Evolutionary conservation across 2,329 filamentous ascomycete species (phyloP), one percentile per base, ranked within the genome.

Genomic region (Rutstroemia sp.): DNA sequence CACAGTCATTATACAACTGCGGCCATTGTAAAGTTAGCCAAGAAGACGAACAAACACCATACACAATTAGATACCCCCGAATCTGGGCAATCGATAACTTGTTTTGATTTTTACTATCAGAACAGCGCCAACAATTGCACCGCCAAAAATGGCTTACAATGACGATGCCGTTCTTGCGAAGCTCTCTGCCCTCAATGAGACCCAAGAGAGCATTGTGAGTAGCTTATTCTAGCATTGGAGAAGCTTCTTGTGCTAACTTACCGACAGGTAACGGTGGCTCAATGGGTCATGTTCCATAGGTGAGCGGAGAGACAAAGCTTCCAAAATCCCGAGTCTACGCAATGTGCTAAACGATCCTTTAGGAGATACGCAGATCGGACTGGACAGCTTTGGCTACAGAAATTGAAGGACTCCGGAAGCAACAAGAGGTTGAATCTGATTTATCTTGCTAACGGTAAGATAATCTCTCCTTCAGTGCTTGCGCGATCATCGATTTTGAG

Each of bases 231-330:
- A 10, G 19, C 16, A 25, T 41, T 30, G 38, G 38, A 38, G 37
- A 14, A 51, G 38, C 34, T 45, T 58, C 53, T 49, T 41, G 34
- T 19, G 23, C 38, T 58, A 38, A 59, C 34, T 39, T 56, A 25
- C 55, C 53, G 37, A 2, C 48, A 69, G 67, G 84, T 95, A 59
- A 92, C 90, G 38, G 92, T 95, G 61, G 91, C 94, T 57, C 92
- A 97, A 84, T 99, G 95, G 95, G 94, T 99, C 60, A 95, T 99
- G 87, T 99, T 99, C 71, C 92, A 99, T 75, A 87, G 91, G 91
- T 95, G 84, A 61, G 71, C 62, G 50, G 57, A 58, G 10, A 44
- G 9, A 37, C 21, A 41, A 37, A 41, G 50, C 10, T 48, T 34
- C 12, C 30, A 34, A 14, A 12, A 12, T 12, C 12, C 16, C 5